Percentiles rank a stretch among this genome's conserved stretches.
These are phyloP conservation scores for Cynanchum wilfordii DNA, from an alignment of 257 asterid genomes.

Conservation along the genomic window DNA sequence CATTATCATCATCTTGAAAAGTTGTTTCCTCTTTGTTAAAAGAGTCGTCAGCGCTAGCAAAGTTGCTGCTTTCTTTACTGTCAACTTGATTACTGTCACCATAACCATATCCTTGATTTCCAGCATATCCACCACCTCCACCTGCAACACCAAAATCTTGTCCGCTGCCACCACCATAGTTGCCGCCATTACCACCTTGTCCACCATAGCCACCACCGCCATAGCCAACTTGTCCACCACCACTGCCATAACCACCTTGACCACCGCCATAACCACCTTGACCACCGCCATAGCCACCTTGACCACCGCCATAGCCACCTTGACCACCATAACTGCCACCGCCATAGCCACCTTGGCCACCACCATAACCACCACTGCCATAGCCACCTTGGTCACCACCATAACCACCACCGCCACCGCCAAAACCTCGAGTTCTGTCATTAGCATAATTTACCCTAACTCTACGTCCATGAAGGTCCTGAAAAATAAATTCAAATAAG, in stretches of 20 bases:
- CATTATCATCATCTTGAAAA: constrained; percentile 20
- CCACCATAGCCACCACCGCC: constrained; percentile 11
- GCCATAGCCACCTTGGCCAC: constrained; percentile 34
- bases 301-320: neutral
- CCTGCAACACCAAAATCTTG: constrained; percentile 32
- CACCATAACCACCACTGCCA: constrained; percentile 17
- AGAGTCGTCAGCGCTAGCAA: constrained; percentile 20
- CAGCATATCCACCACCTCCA: constrained; percentile 17
- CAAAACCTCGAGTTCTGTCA: constrained; percentile 54
- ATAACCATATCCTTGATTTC: constrained; percentile 9
- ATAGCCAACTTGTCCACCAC: constrained; percentile 26
- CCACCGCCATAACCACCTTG: neutral
- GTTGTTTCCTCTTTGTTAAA: constrained; percentile 18
- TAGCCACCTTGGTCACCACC: constrained; percentile 36
- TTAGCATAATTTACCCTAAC: constrained; percentile 66
- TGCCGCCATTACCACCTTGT: constrained; percentile 32
- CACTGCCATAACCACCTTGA: constrained; percentile 1
- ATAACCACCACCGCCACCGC: constrained; percentile 31
- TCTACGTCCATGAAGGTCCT: constrained; percentile 80
- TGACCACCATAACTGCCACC: constrained; percentile 20
- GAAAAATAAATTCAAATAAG: constrained; percentile 4
- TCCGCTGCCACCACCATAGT: constrained; percentile 17
- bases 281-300: constrained; percentile 9
- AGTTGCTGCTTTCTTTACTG: constrained; percentile 3
- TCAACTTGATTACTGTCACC: constrained; percentile 20